Conservation (phyloP, 345 rosid genomes). For the Syzygium oleosum region DNA sequence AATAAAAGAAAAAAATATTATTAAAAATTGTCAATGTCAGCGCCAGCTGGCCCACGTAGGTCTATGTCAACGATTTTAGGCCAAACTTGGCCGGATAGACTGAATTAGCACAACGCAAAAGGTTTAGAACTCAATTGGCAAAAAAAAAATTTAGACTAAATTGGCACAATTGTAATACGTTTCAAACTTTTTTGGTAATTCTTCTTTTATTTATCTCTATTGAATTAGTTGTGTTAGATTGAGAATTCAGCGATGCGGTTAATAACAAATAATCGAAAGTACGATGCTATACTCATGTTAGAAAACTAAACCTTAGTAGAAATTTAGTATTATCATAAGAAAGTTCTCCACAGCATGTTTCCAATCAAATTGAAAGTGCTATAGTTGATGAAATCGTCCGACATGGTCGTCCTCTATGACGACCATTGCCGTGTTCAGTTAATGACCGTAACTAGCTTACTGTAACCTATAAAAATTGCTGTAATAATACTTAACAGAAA, state of each 20-base stretch:
- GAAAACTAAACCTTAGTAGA: not conserved
- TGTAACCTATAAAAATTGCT: not conserved
- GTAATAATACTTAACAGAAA: not conserved
- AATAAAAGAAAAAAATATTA: no score
- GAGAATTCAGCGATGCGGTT: not conserved
- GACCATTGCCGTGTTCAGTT: not conserved
- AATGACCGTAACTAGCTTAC: not conserved
- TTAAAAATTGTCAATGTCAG: no score
- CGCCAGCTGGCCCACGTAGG: no score
- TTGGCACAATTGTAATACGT: no score
- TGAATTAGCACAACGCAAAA: no score
- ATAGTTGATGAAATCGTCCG: not conserved
- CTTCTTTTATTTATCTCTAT: not conserved
- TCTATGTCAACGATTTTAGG: no score
- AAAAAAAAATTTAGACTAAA: no score
- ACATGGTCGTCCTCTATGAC: not conserved
- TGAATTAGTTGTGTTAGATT: not conserved
- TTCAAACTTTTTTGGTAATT: no score
- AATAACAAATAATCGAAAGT: not conserved
- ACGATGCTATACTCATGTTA: not conserved
- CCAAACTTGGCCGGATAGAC: no score
- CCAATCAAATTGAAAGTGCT: not conserved
- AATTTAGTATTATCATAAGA: not conserved
- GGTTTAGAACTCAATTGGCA: no score
- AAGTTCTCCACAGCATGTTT: not conserved